Evolutionary conservation across 805 yeast genomes (phyloP).

Genomic region (Pichia cephalocereana): DNA sequence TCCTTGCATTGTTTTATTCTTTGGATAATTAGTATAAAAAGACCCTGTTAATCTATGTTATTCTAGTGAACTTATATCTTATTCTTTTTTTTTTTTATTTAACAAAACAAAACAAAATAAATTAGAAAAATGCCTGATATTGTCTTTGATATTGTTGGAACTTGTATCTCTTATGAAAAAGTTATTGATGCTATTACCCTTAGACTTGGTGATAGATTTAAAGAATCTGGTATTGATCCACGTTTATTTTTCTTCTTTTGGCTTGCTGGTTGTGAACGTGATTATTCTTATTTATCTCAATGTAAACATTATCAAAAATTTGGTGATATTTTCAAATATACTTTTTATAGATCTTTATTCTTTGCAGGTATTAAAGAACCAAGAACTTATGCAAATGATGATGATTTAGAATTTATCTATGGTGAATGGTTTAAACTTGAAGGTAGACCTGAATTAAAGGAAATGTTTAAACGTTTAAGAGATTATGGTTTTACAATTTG

Average conservation of each 20-base stretch:
- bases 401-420: constrained; percentile 19
- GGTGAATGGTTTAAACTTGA: constrained; percentile 20
- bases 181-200: constrained; percentile 17
- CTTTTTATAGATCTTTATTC: constrained; percentile 21
- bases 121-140: constrained; percentile 19
- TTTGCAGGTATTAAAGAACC: constrained; percentile 24
- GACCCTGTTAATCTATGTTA: too few relatives aligned
- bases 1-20: too few relatives aligned
- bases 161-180: constrained; percentile 21
- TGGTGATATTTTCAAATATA: constrained; percentile 18
- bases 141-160: constrained; percentile 24
- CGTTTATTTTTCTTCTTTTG: constrained; percentile 11
- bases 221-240: constrained; percentile 15
- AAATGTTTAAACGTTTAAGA: constrained; percentile 21
- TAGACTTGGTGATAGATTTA: constrained; percentile 18
- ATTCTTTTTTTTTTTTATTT: too few relatives aligned
- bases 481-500: constrained; percentile 24
- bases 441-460: constrained; percentile 22
- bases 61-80: too few relatives aligned
- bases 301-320: constrained; percentile 21
- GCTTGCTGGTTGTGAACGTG: constrained; percentile 65
- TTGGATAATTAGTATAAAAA: too few relatives aligned
- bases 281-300: constrained; percentile 28
- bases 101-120: too few relatives aligned
- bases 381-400: constrained; percentile 19